Conservation (phyloP, 2,329 filamentous ascomycete species). For the Amphichorda felina region DNA sequence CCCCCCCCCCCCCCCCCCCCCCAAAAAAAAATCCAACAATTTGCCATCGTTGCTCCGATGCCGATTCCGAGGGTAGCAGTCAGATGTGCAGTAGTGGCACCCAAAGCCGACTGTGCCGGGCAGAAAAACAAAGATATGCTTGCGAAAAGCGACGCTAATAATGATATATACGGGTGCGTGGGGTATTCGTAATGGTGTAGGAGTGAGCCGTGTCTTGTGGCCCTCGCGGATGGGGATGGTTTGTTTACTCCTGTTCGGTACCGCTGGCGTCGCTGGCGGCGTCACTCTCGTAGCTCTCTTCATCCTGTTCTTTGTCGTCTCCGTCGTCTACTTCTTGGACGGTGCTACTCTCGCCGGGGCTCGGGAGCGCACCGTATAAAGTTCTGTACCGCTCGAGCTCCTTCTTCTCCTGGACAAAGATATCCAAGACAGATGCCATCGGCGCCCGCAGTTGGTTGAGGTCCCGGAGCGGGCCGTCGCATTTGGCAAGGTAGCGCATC, state of each 20-base stretch:
- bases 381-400: slow-evolving; percentile 52
- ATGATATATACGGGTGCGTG: not conserved
- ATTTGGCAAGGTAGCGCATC: slow-evolving; percentile 67
- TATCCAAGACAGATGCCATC: slow-evolving; percentile 59
- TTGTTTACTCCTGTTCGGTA: slow-evolving; percentile 17
- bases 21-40: too few relatives aligned
- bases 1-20: too few relatives aligned
- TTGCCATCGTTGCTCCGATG: too few relatives aligned
- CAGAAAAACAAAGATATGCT: too few relatives aligned
- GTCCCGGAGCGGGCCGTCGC: slow-evolving; percentile 47
- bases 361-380: slow-evolving; percentile 31
- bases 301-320: slow-evolving; percentile 13
- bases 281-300: slow-evolving; percentile 7
- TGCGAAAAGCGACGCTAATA: not conserved
- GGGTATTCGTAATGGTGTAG: too few relatives aligned
- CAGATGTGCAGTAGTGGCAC: too few relatives aligned
- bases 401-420: slow-evolving; percentile 47
- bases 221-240: not conserved
- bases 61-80: too few relatives aligned
- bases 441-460: slow-evolving; percentile 66
- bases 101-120: too few relatives aligned
- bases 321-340: slow-evolving; percentile 7
- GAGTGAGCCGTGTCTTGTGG: not conserved
- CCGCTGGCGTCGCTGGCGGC: slow-evolving; percentile 13
- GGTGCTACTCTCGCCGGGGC: slow-evolving; percentile 7